phyloP scores from a whole-genome alignment of 371 early-diverging fungal species.

The Circinella minor region DNA sequence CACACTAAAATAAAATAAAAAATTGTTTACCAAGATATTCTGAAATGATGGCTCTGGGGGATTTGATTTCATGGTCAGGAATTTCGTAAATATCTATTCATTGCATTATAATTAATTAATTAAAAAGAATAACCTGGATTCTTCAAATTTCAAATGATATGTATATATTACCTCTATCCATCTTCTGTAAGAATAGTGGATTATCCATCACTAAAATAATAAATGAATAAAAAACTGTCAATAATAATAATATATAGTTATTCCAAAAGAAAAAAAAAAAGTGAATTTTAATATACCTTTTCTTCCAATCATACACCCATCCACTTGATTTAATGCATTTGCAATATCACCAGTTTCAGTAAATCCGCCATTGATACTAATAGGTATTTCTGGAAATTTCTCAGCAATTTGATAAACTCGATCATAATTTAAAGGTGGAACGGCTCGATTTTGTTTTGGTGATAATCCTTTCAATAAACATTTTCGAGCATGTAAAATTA shows the following conservation, averaged over 20 bases:
- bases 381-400: constrained; percentile 64
- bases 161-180: constrained; percentile 33
- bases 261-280: too few species aligned
- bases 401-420: constrained; percentile 72
- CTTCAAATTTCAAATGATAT: neutral
- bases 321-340: constrained; percentile 50
- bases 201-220: neutral
- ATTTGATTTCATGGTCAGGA: constrained; percentile 32
- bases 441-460: constrained; percentile 83
- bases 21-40: constrained; percentile 24
- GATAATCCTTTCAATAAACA: constrained; percentile 84
- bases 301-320: constrained; percentile 83
- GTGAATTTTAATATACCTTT: constrained; percentile 66
- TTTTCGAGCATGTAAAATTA: constrained; percentile 90
- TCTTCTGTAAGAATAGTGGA: constrained; percentile 24
- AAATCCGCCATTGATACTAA: constrained; percentile 88
- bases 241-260: too few species aligned
- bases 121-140: neutral
- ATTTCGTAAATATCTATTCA: constrained; percentile 33
- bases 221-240: neutral
- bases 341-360: constrained; percentile 46
- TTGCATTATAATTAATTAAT: too few species aligned
- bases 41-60: constrained; percentile 39
- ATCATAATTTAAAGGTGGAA: constrained; percentile 82
- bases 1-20: neutral